phyloP scores from a whole-genome alignment of 192 early-diverging fungal genomes.

The Linnemannia zychae region DNA sequence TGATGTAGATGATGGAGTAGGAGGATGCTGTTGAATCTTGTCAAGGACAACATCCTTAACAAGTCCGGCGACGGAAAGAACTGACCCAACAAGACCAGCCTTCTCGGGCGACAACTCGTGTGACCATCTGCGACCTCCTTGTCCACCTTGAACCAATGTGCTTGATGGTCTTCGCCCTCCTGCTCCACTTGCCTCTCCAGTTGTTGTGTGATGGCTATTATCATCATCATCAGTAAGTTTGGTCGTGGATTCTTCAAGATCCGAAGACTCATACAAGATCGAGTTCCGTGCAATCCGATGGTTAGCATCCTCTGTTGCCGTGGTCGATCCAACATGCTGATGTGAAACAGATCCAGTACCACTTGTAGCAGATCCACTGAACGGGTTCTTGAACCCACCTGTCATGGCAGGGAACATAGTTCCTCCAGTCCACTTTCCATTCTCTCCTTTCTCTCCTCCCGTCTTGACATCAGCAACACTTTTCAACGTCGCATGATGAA shows the following conservation, averaged over 20 bases:
- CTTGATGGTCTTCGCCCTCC: conserved; percentile 7
- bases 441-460: not conserved
- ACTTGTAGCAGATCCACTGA: no score
- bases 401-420: conserved; percentile 41
- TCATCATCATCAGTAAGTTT: conserved; percentile 5
- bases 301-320: conserved; percentile 4
- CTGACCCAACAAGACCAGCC: conserved; percentile 36
- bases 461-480: conserved; percentile 15
- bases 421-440: conserved; percentile 21
- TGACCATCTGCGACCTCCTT: conserved; percentile 47
- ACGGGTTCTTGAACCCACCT: conserved; percentile 7
- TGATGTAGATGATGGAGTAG: not conserved
- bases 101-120: conserved; percentile 55
- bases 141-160: conserved; percentile 37
- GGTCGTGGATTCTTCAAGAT: conserved; percentile 12
- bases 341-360: not conserved
- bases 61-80: conserved; percentile 29
- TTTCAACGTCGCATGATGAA: conserved; percentile 35
- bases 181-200: not conserved
- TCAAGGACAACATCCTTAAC: conserved; percentile 50
- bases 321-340: not conserved
- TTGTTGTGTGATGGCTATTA: not conserved
- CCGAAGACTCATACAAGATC: conserved; percentile 50
- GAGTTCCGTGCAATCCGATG: conserved; percentile 35
- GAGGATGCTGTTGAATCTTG: conserved; percentile 28